Evolutionary conservation across 805 yeast species (phyloP).

Genomic region (Torulaspora gathmanii): DNA sequence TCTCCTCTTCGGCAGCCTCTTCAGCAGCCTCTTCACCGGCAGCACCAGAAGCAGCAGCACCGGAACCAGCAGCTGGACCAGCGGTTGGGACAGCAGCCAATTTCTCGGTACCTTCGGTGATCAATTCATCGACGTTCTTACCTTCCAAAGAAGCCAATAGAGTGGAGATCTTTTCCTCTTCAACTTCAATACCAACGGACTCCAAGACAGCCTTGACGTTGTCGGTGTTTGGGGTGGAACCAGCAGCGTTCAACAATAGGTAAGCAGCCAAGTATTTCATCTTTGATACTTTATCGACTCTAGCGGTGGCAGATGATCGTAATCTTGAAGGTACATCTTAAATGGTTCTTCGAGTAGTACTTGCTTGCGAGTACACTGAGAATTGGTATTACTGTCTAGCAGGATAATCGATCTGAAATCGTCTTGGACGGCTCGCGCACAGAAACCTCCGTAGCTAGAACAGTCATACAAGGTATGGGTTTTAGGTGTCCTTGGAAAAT

Average conservation of each 20-base stretch:
- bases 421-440: not conserved
- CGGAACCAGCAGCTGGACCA: slow-evolving; percentile 87
- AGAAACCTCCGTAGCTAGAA: not conserved
- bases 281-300: slow-evolving; percentile 13
- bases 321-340: too few relatives aligned
- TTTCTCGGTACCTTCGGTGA: slow-evolving; percentile 92
- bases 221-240: slow-evolving; percentile 89
- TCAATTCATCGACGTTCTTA: slow-evolving; percentile 82
- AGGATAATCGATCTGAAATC: not conserved
- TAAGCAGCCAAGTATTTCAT: slow-evolving; percentile 99
- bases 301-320: too few relatives aligned
- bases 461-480: slow-evolving; percentile 5
- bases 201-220: slow-evolving; percentile 84
- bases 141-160: slow-evolving; percentile 87
- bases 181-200: slow-evolving; percentile 95
- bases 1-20: slow-evolving; percentile 64
- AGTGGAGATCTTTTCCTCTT: slow-evolving; percentile 76
- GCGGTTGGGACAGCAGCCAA: slow-evolving; percentile 97
- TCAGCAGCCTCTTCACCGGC: slow-evolving; percentile 68
- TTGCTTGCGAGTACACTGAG: too few relatives aligned
- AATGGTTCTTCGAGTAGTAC: too few relatives aligned
- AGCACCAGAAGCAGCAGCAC: slow-evolving; percentile 66
- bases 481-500: not conserved
- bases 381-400: not conserved
- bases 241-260: slow-evolving; percentile 96